Conservation (phyloP, 208 protist genomes). For the Blechomonas ayalai region DNA sequence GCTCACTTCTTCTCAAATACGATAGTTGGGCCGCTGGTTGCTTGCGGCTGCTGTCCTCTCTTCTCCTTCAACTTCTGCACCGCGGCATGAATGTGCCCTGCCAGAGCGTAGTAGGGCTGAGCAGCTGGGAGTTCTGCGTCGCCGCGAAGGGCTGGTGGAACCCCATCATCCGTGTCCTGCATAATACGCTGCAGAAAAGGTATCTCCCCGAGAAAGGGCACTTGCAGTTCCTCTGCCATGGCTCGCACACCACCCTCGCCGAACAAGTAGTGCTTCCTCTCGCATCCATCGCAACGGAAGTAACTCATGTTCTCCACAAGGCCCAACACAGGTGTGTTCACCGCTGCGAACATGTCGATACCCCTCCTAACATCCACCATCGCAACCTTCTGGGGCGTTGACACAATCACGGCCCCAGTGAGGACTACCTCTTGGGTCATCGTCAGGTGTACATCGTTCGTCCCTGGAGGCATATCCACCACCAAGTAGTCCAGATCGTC, state of each 20-base stretch:
- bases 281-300: constrained; percentile 92
- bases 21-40: constrained; percentile 21
- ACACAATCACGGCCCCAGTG: constrained; percentile 94
- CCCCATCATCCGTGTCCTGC: constrained; percentile 86
- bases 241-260: constrained; percentile 82
- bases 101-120: constrained; percentile 78
- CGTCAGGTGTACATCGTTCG: constrained; percentile 89
- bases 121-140: constrained; percentile 51
- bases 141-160: constrained; percentile 83
- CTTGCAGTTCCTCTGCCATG: constrained; percentile 77
- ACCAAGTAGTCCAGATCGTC: constrained; percentile 90
- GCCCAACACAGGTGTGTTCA: constrained; percentile 93
- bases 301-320: constrained; percentile 98
- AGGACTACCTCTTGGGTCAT: constrained; percentile 84
- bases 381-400: constrained; percentile 94
- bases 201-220: constrained; percentile 91
- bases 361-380: constrained; percentile 87
- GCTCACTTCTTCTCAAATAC: constrained; percentile 23
- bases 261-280: constrained; percentile 88
- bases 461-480: constrained; percentile 92
- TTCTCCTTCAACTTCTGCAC: constrained; percentile 14
- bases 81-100: constrained; percentile 31
- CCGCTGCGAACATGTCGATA: constrained; percentile 94
- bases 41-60: neutral
- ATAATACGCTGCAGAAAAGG: constrained; percentile 90